phyloP scores from a whole-genome alignment of 305 asterid genomes.

The Petunia hybrid region DNA sequence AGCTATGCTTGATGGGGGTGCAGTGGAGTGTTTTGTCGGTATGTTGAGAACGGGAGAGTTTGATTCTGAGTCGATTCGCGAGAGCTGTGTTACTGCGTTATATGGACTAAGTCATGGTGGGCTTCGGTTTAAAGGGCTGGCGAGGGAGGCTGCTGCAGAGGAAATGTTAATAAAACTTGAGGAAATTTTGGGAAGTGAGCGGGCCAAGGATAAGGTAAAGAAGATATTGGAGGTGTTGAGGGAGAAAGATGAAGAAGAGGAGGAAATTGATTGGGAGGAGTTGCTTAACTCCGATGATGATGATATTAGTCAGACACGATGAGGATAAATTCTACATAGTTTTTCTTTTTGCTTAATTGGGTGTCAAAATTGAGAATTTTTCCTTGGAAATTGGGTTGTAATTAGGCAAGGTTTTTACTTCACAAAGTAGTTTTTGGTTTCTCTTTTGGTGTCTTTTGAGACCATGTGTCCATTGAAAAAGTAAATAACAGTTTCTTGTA shows the following conservation, averaged over 20 bases:
- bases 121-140: slow-evolving; percentile 79
- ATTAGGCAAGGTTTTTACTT: not conserved
- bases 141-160: slow-evolving; percentile 76
- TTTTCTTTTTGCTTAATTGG: not conserved
- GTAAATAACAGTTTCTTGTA: not conserved
- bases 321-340: not conserved
- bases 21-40: slow-evolving; percentile 64
- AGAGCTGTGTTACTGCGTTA: slow-evolving; percentile 63
- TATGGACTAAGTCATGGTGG: slow-evolving; percentile 86
- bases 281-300: slow-evolving; percentile 60
- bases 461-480: not conserved
- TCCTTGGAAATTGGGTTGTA: not conserved
- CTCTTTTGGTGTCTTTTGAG: not conserved
- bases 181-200: slow-evolving; percentile 50
- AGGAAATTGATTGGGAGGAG: slow-evolving; percentile 80
- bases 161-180: slow-evolving; percentile 50
- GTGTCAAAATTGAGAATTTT: not conserved
- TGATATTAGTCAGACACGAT: slow-evolving; percentile 33
- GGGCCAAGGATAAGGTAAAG: slow-evolving; percentile 52
- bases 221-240: slow-evolving; percentile 65
- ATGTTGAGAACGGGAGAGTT: slow-evolving; percentile 53
- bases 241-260: slow-evolving; percentile 67
- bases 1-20: slow-evolving; percentile 78
- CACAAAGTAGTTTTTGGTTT: not conserved
- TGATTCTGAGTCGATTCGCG: slow-evolving; percentile 51